These are phyloP conservation scores for Aureobasidium sp. DNA, from an alignment of 2,329 filamentous ascomycete species.

Conservation along the genomic window DNA sequence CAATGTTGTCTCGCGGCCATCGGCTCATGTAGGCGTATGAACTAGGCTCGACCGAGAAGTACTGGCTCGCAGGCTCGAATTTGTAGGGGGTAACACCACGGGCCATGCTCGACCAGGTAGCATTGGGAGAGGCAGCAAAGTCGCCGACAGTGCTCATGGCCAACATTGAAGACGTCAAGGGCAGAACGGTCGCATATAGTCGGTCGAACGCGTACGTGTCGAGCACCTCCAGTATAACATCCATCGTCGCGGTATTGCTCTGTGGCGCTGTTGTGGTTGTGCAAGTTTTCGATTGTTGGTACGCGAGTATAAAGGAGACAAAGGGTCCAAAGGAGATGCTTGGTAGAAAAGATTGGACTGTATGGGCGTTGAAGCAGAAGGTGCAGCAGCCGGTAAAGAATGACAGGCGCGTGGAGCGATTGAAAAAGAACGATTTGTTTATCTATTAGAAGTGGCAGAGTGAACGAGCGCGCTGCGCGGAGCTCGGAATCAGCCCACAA, in stretches of 20 bases:
- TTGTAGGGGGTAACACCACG: constrained; percentile 43
- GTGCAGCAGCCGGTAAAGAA: constrained; percentile 1
- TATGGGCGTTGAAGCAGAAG: background rate
- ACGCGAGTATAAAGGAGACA: background rate
- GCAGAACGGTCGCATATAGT: constrained; percentile 63
- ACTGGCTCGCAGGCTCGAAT: constrained; percentile 64
- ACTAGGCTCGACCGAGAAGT: constrained; percentile 60
- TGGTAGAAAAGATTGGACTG: background rate
- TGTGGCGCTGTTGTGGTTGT: constrained; percentile 18
- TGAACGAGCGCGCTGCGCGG: background rate
- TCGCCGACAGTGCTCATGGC: constrained; percentile 42
- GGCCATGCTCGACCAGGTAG: constrained; percentile 41
- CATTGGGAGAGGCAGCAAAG: constrained; percentile 47
- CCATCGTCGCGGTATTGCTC: constrained; percentile 50
- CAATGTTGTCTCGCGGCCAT: constrained; percentile 67
- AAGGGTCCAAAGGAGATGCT: background rate
- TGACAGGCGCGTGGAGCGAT: constrained; percentile 6
- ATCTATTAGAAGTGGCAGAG: constrained; percentile 9
- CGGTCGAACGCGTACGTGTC: constrained; percentile 78
- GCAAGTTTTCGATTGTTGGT: background rate
- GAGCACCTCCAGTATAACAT: constrained; percentile 77
- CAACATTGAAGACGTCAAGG: constrained; percentile 43
- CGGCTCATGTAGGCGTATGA: constrained; percentile 70
- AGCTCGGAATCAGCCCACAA: constrained; percentile 11
- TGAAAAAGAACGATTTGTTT: constrained; percentile 11